A percentile compares a stretch with the other conserved stretches of the same genome.
Evolutionary conservation across 306 rosid species (phyloP).

Genomic region (Comarum palustre): DNA sequence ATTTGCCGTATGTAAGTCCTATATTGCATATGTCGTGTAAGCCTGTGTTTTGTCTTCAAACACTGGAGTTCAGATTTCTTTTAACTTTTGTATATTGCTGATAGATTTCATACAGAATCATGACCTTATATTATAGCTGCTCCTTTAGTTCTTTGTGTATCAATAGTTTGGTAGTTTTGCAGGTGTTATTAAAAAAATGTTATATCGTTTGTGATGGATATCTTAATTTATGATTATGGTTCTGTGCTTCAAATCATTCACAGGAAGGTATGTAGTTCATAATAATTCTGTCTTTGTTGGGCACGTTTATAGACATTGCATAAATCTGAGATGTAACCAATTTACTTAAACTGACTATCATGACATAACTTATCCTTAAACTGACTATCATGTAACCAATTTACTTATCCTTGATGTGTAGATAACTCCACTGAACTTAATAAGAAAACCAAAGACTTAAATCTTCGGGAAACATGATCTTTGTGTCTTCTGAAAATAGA

Average conservation of each 20-base stretch:
- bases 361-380: neutral
- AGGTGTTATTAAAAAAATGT: conserved; percentile 35
- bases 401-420: neutral
- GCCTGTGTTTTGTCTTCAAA: neutral
- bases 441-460: neutral
- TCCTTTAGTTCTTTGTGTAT: conserved; percentile 17
- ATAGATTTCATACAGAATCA: neutral
- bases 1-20: neutral
- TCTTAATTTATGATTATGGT: conserved; percentile 33
- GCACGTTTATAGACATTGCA: conserved; percentile 15
- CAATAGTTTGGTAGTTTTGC: conserved; percentile 48
- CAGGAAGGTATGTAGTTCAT: conserved; percentile 43
- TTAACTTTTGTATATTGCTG: neutral
- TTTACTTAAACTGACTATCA: conserved; percentile 17
- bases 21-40: neutral
- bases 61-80: neutral
- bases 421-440: neutral
- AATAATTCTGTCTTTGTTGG: conserved; percentile 21
- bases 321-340: conserved; percentile 20
- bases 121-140: conserved; percentile 13
- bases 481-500: neutral
- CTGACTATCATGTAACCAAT: conserved; percentile 16
- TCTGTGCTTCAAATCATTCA: conserved; percentile 31
- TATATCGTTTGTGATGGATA: conserved; percentile 24
- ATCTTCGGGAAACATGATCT: neutral